Base-by-base conservation (phyloP, 108 stramenopile species). In the Conticribra guillardii region DNA sequence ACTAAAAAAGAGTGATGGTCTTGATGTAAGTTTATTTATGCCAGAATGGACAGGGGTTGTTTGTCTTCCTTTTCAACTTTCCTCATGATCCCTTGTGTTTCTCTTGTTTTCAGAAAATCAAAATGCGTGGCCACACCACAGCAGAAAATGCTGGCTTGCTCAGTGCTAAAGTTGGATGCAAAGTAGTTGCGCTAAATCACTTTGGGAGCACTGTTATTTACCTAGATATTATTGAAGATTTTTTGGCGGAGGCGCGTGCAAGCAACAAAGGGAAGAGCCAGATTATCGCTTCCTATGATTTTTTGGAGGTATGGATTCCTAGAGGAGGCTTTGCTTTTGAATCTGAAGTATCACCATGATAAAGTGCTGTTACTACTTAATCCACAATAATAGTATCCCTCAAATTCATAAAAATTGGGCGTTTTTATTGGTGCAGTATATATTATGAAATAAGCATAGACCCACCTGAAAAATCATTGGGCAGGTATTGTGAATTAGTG, bases 241-340 rank as follows among this genome's bases (percentile, higher is more conserved):
- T 85, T 37, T 74, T 90, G 34, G n/a, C 56, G 15, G 70, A 79
- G 45, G 90, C 90, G 1, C 50, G 74, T 26, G 71, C 80, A 33
- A 79, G 73, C 1, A 76, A 79, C 52, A 27, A 67, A 33, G 61
- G 51, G 28, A 50, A 26, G 0, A 83, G 79, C 41, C 56, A 81
- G 55, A 84, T 89, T 27, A 28, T 86, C 17, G 74, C 82, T 17
- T 41, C 87, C 3, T 84, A 84, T 78, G 93, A 94, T 67, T 90
- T 89, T 53, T 82, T 94, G 85, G 90, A 92, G 70, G 5, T 94
- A 18, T 44, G 55, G 51, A 70, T 94, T 9, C 93, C 93, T 5
- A 67, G 87, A 71, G 66, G 82, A 16, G 93, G 90, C 0, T 93
- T 87, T 58, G 45, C 70, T 23, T 86, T 86, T 29, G 50, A 69